Evolutionary conservation across 768 basidiomycete genomes (phyloP), one percentile per base, ranked within the genome.

Genomic region (Steccherinum ochraceum): DNA sequence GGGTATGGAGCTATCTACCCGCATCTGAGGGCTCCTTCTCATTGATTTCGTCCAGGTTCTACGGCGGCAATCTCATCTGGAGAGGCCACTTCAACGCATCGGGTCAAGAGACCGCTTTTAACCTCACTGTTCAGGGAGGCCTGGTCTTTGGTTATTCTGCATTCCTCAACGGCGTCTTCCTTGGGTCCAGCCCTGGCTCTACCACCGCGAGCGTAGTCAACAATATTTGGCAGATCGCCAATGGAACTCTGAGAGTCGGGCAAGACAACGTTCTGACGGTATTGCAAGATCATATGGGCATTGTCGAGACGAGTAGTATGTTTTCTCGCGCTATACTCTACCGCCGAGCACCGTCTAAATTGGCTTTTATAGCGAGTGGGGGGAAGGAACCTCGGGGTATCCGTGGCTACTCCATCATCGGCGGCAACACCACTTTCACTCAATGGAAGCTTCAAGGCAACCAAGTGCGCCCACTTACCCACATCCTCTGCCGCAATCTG

Each of bases 311-410:
- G 1, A 77, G 68, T 54, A 75, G 76, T 77, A 53, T 41, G 71
- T n/a, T n/a, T n/a, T n/a, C n/a, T n/a, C n/a, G n/a, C 63, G 26
- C 5, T 21, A 3, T 18, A 43, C 41, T 19, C 10, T 11, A 43
- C 35, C 45, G 39, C 13, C 16, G 24, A 12, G 16, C 18, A 16
- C 4, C 30, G 16, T 35, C 30, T 35, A 7, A n/a, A 35, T 35
- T 35, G 16, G 30, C 5, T 2, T 23, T 2, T 24, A 12, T 46
- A 77, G 76, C 74, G 0, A 78, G 70, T 50, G 63, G 72, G 19
- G 77, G 77, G 20, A 76, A 75, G 54, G 76, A 75, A 52, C 76
- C 76, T 47, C 68, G 74, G 12, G 75, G 75, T 18, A 72, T 77
- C 46, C 65, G 76, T 56, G 75, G 74, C 24, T 76, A 71, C 55